Evolutionary conservation across 768 basidiomycete species (phyloP), one percentile per base, ranked within the genome.

Genomic region (Pleurotus tuoliensis): DNA sequence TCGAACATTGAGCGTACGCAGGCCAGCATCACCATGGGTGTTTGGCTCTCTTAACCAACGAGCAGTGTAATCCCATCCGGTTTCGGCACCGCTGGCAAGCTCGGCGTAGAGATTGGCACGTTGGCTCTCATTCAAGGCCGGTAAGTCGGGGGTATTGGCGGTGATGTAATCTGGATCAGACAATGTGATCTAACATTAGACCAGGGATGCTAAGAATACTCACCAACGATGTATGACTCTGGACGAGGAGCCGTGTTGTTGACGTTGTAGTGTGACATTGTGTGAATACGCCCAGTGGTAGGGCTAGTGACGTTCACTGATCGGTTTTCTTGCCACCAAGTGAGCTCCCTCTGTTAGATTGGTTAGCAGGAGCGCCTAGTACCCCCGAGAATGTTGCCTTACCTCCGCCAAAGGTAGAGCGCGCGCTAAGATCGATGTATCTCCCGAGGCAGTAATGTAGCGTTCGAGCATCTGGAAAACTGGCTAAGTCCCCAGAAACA

Each of bases 361-460:
- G 56, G 11, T 30, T 39, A 30, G 41, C 5, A 15, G 34, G n/a
- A 44, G 15, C 25, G 9, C 13, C 39, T 30, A 47, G 43, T 48
- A 59, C 15, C 8, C 45, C 22, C 22, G 20, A n/a, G 38, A 40
- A 8, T 27, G 61, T 11, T 34, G 0, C 30, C 75, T 20, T 58
- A 86, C 87, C 73, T 94, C 91, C 4, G 90, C 90, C 24, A 94
- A 72, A 55, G 92, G 90, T n/a, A 98, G 73, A 2, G 89, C 95
- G 27, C 92, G 83, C 12, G 66, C 66, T 24, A 98, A 79, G 58
- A 97, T 89, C n/a, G 77, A 68, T 0, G 74, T 83, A 69, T 97
- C 93, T 13, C 86, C 82, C 6, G 83, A 87, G 3, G 77, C 79
- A 2, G 77, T 69, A 48, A 96, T 80, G 66, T 98, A 97, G n/a